Evolutionary conservation across 2,329 filamentous ascomycete genomes (phyloP).

Genomic region (Cadophora sp.): DNA sequence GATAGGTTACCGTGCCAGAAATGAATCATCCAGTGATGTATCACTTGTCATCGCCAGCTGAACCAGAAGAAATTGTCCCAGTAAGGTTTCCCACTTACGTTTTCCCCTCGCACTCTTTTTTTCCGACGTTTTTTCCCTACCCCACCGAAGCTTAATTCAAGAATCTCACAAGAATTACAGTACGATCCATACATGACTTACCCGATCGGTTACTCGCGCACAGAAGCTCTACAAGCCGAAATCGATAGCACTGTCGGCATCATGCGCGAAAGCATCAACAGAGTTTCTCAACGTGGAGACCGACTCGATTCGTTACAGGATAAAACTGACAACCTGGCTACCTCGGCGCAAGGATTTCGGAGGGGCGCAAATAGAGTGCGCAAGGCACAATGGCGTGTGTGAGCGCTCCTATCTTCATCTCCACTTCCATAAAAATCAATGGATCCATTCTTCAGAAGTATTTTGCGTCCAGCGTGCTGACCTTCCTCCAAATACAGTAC

Average conservation of each 20-base stretch:
- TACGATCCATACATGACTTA: neutral
- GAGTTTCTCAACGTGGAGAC: constrained; percentile 9
- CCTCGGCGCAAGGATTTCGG: neutral
- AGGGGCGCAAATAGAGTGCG: neutral
- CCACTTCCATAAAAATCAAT: neutral
- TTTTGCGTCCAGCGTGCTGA: neutral
- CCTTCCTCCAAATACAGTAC: neutral
- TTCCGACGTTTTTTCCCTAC: too few species aligned
- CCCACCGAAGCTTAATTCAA: too few species aligned
- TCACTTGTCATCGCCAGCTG: neutral
- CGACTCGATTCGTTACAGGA: constrained; percentile 5
- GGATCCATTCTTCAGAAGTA: neutral
- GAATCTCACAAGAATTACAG: neutral
- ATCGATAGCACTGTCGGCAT: neutral
- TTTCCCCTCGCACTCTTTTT: neutral
- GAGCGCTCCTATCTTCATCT: neutral
- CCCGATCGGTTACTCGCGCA: neutral
- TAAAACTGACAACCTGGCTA: neutral
- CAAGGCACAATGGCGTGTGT: neutral
- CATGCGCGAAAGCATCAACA: constrained; percentile 10
- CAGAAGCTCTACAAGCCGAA: neutral
- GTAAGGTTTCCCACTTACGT: too few species aligned
- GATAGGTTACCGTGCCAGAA: too few species aligned
- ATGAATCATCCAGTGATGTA: too few species aligned
- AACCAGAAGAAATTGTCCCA: neutral